Base-by-base conservation (phyloP, 2,329 filamentous ascomycete species). In the Aspergillus sergii region DNA sequence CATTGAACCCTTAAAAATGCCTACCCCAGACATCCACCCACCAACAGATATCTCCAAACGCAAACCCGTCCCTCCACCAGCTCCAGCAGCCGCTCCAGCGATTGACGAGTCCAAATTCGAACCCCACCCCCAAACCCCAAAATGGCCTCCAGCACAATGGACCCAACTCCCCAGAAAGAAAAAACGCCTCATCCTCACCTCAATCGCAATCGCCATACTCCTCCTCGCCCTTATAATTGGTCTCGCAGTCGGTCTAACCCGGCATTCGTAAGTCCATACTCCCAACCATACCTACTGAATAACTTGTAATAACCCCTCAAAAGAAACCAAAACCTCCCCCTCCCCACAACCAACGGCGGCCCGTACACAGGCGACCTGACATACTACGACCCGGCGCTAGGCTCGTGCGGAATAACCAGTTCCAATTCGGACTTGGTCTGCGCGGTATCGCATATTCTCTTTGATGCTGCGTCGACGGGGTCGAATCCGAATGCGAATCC, bases 401-500 rank as follows among this genome's bases (percentile, higher is more conserved):
- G 91, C 14, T 88, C 91, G 0, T 94, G 92, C 73, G 91, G 91
- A 6, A 76, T 84, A 36, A 82, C 78, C 1, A 87, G 85, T 59
- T 76, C 73, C 1, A 79, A 82, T 9, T 76, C 74, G 9, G 89
- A 93, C 61, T 72, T 83, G 61, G 85, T 94, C 46, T 89, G 86
- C 41, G 86, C 91, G 0, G 83, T 94, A 0, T 89, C 89, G 2
- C 85, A 89, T 69, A 72, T 83, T n/a, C 73, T 91, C 5, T 94
- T 87, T 72, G 90, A 93, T 73, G 83, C 86, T 0, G 81, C 81
- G 1, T 75, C 75, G 9, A 83, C 80, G 28, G 79, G 82, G 1
- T 72, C 83, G 2, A 81, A 88, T 72, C 84, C 86, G 0, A 92
- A 92, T 72, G 73, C 79, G 14, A 92, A 92, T 68, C 86, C 87